Conservation (phyloP, 441 rosid genomes). For the Breynia disticha region DNA sequence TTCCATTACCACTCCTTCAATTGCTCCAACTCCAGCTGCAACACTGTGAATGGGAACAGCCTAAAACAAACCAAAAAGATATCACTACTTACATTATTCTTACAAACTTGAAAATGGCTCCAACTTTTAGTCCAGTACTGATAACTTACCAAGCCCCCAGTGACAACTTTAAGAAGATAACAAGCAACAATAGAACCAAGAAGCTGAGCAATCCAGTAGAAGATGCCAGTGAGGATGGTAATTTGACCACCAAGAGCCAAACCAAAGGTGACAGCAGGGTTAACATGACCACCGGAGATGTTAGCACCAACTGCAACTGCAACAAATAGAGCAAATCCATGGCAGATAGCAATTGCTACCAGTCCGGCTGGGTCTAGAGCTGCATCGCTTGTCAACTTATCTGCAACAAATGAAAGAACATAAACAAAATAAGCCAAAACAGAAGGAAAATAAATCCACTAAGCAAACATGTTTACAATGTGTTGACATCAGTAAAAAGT, state of each 20-base stretch:
- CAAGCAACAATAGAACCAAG: slow-evolving; percentile 83
- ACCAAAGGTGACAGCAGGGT: slow-evolving; percentile 92
- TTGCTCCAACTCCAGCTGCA: slow-evolving; percentile 61
- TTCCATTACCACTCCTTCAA: slow-evolving; percentile 87
- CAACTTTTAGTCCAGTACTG: no score
- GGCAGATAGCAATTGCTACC: slow-evolving; percentile 75
- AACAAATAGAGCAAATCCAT: slow-evolving; percentile 84
- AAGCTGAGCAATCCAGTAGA: slow-evolving; percentile 91
- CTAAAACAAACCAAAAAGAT: slow-evolving; percentile 22
- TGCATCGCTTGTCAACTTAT: slow-evolving; percentile 62
- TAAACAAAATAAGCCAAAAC: background rate
- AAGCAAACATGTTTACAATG: no score
- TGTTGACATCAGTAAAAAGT: no score
- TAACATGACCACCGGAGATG: slow-evolving; percentile 92
- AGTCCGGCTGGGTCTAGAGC: slow-evolving; percentile 84
- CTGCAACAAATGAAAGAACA: slow-evolving; percentile 18
- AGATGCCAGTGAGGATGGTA: slow-evolving; percentile 74
- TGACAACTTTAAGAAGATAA: slow-evolving; percentile 62
- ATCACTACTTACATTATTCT: no score
- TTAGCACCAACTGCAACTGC: slow-evolving; percentile 79
- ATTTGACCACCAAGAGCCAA: slow-evolving; percentile 89
- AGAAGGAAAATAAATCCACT: background rate
- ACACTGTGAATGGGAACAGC: slow-evolving; percentile 62
- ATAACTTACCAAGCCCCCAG: slow-evolving; percentile 71
- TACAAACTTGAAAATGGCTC: no score